Evolutionary conservation across 768 basidiomycete genomes (phyloP), one percentile per base, ranked within the genome.

Genomic region (Lentinula lateritia): DNA sequence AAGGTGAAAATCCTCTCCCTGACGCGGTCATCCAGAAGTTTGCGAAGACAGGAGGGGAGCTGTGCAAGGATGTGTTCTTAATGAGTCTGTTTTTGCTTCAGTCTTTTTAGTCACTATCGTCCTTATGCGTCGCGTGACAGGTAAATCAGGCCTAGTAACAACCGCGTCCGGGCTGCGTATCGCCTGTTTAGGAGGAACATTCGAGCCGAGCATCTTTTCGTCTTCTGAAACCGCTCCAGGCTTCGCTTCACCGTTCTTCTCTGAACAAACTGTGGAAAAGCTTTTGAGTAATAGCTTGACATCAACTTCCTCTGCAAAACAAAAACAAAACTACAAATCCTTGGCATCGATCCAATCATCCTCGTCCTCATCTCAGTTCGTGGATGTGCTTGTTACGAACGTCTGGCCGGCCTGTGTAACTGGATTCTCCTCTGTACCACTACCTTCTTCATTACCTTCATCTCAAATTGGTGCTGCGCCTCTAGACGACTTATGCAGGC

Each of bases 311-410:
- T 72, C 79, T 2, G 67, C 75, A 36, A 73, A 75, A 48, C 75
- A 79, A 64, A 82, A 79, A 48, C 75, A 79, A 64, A 82, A 79
- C 63, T 88, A 86, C 67, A 74, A 79, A 16, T 88, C 88, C 16
- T 80, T 93, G 35, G 82, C 92, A 3, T 73, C 86, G 5, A 90
- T 92, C 56, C 83, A 84, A 62, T 80, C 88, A 5, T 73, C 83
- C 8, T 71, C 87, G 10, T 74, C 83, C 12, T 74, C 86, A 36
- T 85, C 89, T 7, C 85, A 88, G 61, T 76, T 87, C 61, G 72
- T 92, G 66, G 90, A 96, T 75, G 83, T 97, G 61, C 79, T 98
- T 50, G 80, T 98, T 57, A 89, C 89, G 1, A 87, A 93, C 68
- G 81, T 80, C 16, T 92, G 89, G 88, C 92, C 93, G 12, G 73